Conservation (phyloP, 768 basidiomycete species). For the Amylocystis lapponica region DNA sequence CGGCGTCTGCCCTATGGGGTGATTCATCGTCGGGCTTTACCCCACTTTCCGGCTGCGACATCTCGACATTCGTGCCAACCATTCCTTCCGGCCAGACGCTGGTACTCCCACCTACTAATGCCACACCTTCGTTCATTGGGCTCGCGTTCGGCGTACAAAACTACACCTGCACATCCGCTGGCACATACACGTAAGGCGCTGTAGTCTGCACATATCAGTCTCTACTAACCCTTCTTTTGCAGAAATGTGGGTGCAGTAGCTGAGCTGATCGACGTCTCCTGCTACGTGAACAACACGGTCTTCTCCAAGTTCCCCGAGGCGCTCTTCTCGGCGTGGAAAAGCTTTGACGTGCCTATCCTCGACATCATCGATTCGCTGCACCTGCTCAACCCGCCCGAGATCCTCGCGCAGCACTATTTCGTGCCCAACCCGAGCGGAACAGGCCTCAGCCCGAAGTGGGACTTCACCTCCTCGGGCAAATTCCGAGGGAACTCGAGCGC, state of each 20-base stretch:
- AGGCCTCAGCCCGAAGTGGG: slow-evolving; percentile 28
- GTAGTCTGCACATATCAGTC: background rate
- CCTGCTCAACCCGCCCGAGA: slow-evolving; percentile 14
- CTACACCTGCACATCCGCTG: slow-evolving; percentile 41
- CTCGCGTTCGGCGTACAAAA: slow-evolving; percentile 49
- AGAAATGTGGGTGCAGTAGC: slow-evolving; percentile 39
- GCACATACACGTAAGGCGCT: slow-evolving; percentile 36
- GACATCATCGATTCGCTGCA: slow-evolving; percentile 16
- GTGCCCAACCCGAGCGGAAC: slow-evolving; percentile 25
- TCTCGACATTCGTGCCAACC: slow-evolving; percentile 16
- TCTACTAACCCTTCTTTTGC: slow-evolving; percentile 1
- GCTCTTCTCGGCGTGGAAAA: slow-evolving; percentile 13
- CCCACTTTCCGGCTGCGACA: slow-evolving; percentile 21
- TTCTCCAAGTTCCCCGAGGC: slow-evolving; percentile 15
- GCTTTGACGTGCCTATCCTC: slow-evolving; percentile 12
- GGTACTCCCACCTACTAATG: slow-evolving; percentile 31
- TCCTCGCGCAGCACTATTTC: slow-evolving; percentile 35
- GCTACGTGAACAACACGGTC: slow-evolving; percentile 14
- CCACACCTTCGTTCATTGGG: slow-evolving; percentile 34
- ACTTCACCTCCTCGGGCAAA: slow-evolving; percentile 24
- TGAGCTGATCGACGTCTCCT: slow-evolving; percentile 28
- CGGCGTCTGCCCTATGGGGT: too few relatives aligned
- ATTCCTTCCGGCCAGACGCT: slow-evolving; percentile 26
- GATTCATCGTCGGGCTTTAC: too few relatives aligned
- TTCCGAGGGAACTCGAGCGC: slow-evolving; percentile 13